Evolutionary conservation across 345 rosid species (phyloP), one percentile per base, ranked within the genome.

Genomic region (Rhodomyrtus tomentosa): DNA sequence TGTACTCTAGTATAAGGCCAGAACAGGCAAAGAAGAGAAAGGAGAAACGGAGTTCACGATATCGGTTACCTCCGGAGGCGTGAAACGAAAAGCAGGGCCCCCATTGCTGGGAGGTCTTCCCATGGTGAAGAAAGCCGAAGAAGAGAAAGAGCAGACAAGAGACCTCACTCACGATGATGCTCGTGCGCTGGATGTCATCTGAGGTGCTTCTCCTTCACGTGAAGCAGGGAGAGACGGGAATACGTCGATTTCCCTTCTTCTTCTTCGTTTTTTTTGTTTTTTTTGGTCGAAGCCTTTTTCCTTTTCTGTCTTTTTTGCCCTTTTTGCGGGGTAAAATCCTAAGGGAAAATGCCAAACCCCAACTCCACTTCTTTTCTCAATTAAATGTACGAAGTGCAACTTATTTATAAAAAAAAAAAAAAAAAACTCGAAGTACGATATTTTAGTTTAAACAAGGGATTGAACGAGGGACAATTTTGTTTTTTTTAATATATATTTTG

Each of bases 91-190:
- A 86, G 99, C 96, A 48, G 99, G 99, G 85, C 94, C 96, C 50
- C 99, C 99, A 85, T 93, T 94, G 85, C 96, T 93, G 59, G 99
- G 99, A 86, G 98, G 99, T 45, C 99, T 95, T 85, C 99, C 99
- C 99, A 98, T 91, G 89, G 87, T 80, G 24, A 36, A 55, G 79
- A 53, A 25, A 53, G 50, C 79, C 38, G 20, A 76, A 21, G 79
- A 29, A 85, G 55, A 25, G 29, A 55, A 50, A 42, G 82, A 32
- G 32, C 32, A 81, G 58, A 12, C 58, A 32, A 50, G 42, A 40
- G 56, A 50, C 22, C 50, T 10, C 50, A 9, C 45, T 68, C 45
- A 18, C 79, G 79, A 36, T 24, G 79, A 11, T 21, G 79, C 12
- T 10, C 11, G 42, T 36, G 45, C 14, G 13, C 79, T 68, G 7